These are phyloP conservation scores for Byssochlamys sp. DNA, from an alignment of 2,329 filamentous ascomycete genomes.

Conservation along the genomic window DNA sequence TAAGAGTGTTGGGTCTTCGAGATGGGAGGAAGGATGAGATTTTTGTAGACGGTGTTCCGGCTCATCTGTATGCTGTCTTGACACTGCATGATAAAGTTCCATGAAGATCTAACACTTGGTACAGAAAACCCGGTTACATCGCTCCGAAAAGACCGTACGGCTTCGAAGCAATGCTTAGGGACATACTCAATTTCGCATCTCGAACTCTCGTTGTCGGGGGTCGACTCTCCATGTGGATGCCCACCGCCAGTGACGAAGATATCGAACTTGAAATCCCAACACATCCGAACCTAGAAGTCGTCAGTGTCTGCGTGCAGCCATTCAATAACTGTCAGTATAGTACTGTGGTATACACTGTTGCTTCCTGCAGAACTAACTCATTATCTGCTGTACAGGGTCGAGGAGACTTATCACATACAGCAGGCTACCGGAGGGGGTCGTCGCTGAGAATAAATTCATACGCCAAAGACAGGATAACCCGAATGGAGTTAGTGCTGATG, in stretches of 20 bases:
- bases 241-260: conserved; percentile 71
- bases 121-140: conserved; percentile 57
- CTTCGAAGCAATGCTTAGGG: conserved; percentile 79
- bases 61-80: conserved; percentile 51
- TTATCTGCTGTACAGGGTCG: conserved; percentile 53
- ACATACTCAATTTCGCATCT: conserved; percentile 75
- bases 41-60: conserved; percentile 58
- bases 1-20: conserved; percentile 73
- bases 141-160: conserved; percentile 87
- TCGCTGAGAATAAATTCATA: conserved; percentile 19
- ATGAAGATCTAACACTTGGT: conserved; percentile 1
- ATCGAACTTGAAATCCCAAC: conserved; percentile 66
- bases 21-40: conserved; percentile 50
- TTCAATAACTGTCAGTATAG: conserved; percentile 71
- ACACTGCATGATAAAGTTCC: neutral
- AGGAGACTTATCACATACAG: conserved; percentile 79
- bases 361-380: neutral
- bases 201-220: conserved; percentile 68
- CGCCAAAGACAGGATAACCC: conserved; percentile 25
- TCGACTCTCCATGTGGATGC: conserved; percentile 92
- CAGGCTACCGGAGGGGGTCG: conserved; percentile 51
- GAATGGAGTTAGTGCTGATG: conserved; percentile 48
- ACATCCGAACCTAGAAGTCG: conserved; percentile 64
- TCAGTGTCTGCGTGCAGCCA: conserved; percentile 68
- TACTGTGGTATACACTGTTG: neutral